These are phyloP conservation scores for Suillus clintonianus DNA, from an alignment of 768 basidiomycete genomes.

Conservation along the genomic window DNA sequence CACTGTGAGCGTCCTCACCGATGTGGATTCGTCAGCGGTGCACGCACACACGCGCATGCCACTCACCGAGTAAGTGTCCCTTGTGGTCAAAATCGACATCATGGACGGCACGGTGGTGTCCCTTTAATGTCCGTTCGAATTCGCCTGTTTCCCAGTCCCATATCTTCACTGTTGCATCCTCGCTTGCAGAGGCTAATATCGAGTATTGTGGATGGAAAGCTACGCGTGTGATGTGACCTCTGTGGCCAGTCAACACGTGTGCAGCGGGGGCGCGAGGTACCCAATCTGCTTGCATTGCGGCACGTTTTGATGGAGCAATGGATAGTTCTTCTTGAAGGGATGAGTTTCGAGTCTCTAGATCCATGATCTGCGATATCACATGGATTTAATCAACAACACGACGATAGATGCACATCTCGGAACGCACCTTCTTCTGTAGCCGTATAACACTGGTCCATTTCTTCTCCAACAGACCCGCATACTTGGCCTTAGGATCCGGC, in stretches of 20 bases:
- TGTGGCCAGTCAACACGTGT: constrained; percentile 76
- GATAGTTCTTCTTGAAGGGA: constrained; percentile 74
- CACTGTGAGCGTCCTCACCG: constrained; percentile 14
- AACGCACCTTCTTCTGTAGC: constrained; percentile 86
- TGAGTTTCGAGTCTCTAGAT: constrained; percentile 83
- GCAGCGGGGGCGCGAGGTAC: constrained; percentile 83
- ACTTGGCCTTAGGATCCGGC: constrained; percentile 86
- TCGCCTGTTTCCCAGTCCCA: constrained; percentile 98
- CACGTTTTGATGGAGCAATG: constrained; percentile 49
- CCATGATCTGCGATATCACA: constrained; percentile 73
- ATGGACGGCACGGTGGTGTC: constrained; percentile 86
- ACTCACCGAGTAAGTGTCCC: constrained; percentile 76
- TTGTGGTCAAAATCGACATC: constrained; percentile 90
- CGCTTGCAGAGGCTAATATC: constrained; percentile 80
- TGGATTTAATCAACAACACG: constrained; percentile 12
- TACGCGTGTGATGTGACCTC: constrained; percentile 73
- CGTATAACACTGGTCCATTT: constrained; percentile 98
- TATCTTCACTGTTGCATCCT: constrained; percentile 88
- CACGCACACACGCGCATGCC: not conserved
- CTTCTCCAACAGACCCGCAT: constrained; percentile 88
- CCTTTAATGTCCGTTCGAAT: constrained; percentile 88
- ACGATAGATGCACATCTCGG: constrained; percentile 6
- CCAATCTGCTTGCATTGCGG: constrained; percentile 78
- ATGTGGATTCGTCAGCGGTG: not conserved
- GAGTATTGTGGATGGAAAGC: constrained; percentile 89